Base-by-base conservation (phyloP, 139 green algal genomes). In the Chlamydomonas applanata region DNA sequence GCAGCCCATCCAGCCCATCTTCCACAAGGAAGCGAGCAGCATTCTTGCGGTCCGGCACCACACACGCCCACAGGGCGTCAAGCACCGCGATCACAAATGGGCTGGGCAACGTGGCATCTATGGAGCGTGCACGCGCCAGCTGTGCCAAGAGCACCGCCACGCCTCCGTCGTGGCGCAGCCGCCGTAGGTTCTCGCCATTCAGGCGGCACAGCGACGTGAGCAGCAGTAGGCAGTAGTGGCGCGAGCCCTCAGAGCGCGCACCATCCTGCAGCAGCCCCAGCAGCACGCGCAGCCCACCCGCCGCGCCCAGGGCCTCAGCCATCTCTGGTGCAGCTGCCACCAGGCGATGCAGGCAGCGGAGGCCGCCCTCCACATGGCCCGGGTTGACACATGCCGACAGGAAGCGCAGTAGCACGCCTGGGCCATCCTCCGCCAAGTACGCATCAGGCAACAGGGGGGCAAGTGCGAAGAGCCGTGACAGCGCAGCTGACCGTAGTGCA, bases 51-150 rank as follows among this genome's bases (percentile, higher is more conserved):
- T 82, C 75, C 0, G 82, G 82, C 22, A 86, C 59, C 25, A 85
- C 69, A 40, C 82, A 80, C 19, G 61, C 61, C 82, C 85, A 88
- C 19, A 88, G 22, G 14, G 69, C 73, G n/a, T 83, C 75, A 66
- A 90, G 61, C 33, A 83, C 80, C 19, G 82, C 83, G 19, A 36
- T 46, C 87, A 60, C 35, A 70, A 74, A 65, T 1, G 77, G 69
- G 22, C 61, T 75, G 1, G 85, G 82, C 64, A 87, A 72, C 25
- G 71, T 79, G 29, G 74, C 27, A 65, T 90, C 85, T 7, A 67
- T n/a, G 0, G 60, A 30, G 1, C 46, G 36, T 35, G 71, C 66
- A 60, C 30, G 45, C 1, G 61, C 53, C 52, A 84, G 77, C 59
- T 79, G 70, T 11, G 35, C 49, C 36, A 87, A 70, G 59, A 89